Percentiles rank a stretch among this genome's conserved stretches.
Conservation (phyloP, 2,329 filamentous ascomycete genomes). For the Microdochium paspali region DNA sequence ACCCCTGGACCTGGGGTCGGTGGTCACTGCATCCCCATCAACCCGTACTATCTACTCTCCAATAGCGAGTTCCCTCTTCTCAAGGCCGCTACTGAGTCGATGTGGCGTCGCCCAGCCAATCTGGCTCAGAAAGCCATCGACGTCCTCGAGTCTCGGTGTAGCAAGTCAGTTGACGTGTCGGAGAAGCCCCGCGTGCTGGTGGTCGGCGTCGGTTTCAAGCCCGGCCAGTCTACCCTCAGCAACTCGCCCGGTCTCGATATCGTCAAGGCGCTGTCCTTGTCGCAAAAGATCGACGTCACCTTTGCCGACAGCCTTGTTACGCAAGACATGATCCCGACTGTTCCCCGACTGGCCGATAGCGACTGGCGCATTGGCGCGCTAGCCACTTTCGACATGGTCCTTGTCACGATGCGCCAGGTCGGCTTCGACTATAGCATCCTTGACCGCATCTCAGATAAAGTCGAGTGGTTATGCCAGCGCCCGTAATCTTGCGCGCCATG, state of each 20-base stretch:
- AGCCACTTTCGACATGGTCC: conserved; percentile 30
- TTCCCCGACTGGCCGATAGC: conserved; percentile 24
- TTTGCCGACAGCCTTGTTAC: conserved; percentile 34
- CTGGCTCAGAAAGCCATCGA: conserved; percentile 27
- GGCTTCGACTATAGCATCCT: conserved; percentile 30
- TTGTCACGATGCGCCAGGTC: conserved; percentile 31
- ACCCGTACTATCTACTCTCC: conserved; percentile 41
- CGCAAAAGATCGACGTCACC: conserved; percentile 27
- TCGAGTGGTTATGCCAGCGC: neutral
- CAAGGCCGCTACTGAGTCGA: conserved; percentile 29
- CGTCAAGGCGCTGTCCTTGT: conserved; percentile 24
- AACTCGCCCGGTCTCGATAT: conserved; percentile 37
- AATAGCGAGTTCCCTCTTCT: conserved; percentile 38
- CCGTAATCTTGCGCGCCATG: neutral
- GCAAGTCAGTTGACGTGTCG: neutral
- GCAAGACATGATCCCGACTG: conserved; percentile 29
- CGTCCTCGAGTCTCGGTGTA: conserved; percentile 10
- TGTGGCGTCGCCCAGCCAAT: conserved; percentile 29
- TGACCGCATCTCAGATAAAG: conserved; percentile 5
- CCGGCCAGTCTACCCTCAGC: conserved; percentile 34
- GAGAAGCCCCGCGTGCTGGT: conserved; percentile 26
- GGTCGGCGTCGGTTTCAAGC: conserved; percentile 40
- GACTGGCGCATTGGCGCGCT: conserved; percentile 28
- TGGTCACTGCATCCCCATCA: conserved; percentile 47
- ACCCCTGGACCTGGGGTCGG: conserved; percentile 39